Base-by-base conservation (phyloP, 2,329 filamentous ascomycete species). In the Exophiala sp. region DNA sequence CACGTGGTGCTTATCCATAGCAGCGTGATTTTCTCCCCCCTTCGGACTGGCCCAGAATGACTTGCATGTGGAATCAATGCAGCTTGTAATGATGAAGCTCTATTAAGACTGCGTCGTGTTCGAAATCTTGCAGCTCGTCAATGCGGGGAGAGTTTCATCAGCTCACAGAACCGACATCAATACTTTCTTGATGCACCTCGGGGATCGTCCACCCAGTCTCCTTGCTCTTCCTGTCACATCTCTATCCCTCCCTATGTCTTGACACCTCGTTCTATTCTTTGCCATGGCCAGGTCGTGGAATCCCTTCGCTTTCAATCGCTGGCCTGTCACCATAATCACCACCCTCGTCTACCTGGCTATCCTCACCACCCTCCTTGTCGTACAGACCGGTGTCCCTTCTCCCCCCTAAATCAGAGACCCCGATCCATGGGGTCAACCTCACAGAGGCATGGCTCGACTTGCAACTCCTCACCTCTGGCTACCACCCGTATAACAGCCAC, bases 401-500 rank as follows among this genome's bases (percentile, higher is more conserved):
- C 76, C 81, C 43, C 84, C 86, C n/a, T 0, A 68, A 74, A 30
- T 72, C 76, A 32, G 62, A 53, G n/a, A 73, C 69, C 8, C 70
- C 70, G 4, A 77, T 78, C 30, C 63, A 72, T 7, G 89, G 88
- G 14, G 71, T 94, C 62, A 88, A 95, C 62, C 70, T 97, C 46
- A 85, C 83, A 2, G 82, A 94, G 68, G 88, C 91, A 30, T 97
- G 90, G 90, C 69, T 75, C 10, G 90, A 97, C 64, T 74, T 98
- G 24, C 81, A 88, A 53, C 72, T 76, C 48, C 76, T 98, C 42
- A 91, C 85, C 27, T 75, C 75, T 56, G 75, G 76, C 1, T 93
- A 86, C 64, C 93, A 95, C 65, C 91, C 93, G 0, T 95, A 88
- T 72, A 96, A 95, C 69, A 90, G 85, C 59, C 83, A 76, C 52